A percentile compares a stretch with the other conserved stretches of the same genome.
Evolutionary conservation across 2,329 filamentous ascomycete genomes (phyloP).

Genomic region (Whalleya microplaca): DNA sequence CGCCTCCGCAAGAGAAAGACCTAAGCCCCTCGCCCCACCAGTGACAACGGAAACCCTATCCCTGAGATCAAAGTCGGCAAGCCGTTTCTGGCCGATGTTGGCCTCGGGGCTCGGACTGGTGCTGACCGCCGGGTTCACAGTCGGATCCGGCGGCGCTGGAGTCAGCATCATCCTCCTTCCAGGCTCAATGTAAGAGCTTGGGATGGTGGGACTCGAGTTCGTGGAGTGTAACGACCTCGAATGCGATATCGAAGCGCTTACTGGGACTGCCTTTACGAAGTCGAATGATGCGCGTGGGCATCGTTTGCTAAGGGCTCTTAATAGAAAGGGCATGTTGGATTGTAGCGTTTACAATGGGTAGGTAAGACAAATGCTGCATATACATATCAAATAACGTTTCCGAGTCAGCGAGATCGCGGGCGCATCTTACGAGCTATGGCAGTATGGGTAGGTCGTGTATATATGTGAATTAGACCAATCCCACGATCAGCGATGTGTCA

Average conservation of each 20-base stretch:
- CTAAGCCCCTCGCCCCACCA: slow-evolving; percentile 72
- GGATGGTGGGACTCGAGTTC: background rate
- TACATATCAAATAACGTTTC: background rate
- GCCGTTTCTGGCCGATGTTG: slow-evolving; percentile 39
- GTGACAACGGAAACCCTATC: slow-evolving; percentile 72
- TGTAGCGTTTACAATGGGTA: background rate
- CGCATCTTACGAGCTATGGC: background rate
- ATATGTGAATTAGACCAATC: background rate
- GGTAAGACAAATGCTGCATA: slow-evolving; percentile 1
- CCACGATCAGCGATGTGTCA: background rate
- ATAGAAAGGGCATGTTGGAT: slow-evolving; percentile 14
- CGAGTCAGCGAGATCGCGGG: background rate
- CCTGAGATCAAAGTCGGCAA: slow-evolving; percentile 72
- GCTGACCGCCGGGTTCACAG: slow-evolving; percentile 30
- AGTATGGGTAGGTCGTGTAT: background rate
- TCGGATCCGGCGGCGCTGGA: slow-evolving; percentile 30
- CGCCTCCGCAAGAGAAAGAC: slow-evolving; percentile 74
- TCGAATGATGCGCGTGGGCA: slow-evolving; percentile 5
- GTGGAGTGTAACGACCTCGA: slow-evolving; percentile 15
- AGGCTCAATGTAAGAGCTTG: slow-evolving; percentile 6
- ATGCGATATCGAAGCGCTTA: background rate
- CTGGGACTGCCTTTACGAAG: slow-evolving; percentile 1
- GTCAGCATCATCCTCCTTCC: slow-evolving; percentile 5
- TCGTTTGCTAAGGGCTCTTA: slow-evolving; percentile 10
- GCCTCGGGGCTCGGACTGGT: slow-evolving; percentile 23